Base-by-base conservation (phyloP, 179 eudicot species). In the Dionaea muscipula region DNA sequence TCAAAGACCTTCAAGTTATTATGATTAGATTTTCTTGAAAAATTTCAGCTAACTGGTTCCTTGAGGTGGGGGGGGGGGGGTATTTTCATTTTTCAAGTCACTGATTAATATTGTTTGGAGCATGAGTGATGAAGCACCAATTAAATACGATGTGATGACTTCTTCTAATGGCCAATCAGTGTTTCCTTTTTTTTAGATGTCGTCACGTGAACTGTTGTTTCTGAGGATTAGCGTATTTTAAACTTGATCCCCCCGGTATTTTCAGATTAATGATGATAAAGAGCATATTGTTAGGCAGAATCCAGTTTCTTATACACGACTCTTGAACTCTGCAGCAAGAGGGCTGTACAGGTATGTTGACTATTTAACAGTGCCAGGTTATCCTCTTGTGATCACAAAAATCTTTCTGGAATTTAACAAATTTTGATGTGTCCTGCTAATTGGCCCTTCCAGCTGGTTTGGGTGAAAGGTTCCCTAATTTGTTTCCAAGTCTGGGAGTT, bases 261-360 rank as follows among this genome's bases (percentile, higher is more conserved):
- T 63, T 58, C 81, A 91, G 98, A 74, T 81, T 62, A 78, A 78
- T 37, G 83, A 75, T 56, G 82, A 73, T 57, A 72, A 67, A 37
- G 77, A 60, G 53, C 78, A 58, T 51, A 71, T 69, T 65, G 65
- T 82, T 77, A 75, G 78, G 75, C 84, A 82, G 57, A 69, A 74
- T 73, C 91, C 88, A 15, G 79, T 83, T 77, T 69, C 65, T 43
- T 82, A 75, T 70, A 54, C 74, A 47, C 79, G 75, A 54, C 47
- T 68, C 22, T 57, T 87, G 64, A 72, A 65, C 58, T 72, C 83
- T 58, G 91, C 86, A 40, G 69, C 77, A 26, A 82, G 94, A 73
- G 98, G 89, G 21, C 70, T 87, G 53, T 69, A 82, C 71, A 84
- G 98, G 98, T 91, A 52, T 72, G 77, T 68, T 62, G 53, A 22